Base-by-base conservation (phyloP, 495 filamentous ascomycete genomes). In the Penicillium maclennaniae region DNA sequence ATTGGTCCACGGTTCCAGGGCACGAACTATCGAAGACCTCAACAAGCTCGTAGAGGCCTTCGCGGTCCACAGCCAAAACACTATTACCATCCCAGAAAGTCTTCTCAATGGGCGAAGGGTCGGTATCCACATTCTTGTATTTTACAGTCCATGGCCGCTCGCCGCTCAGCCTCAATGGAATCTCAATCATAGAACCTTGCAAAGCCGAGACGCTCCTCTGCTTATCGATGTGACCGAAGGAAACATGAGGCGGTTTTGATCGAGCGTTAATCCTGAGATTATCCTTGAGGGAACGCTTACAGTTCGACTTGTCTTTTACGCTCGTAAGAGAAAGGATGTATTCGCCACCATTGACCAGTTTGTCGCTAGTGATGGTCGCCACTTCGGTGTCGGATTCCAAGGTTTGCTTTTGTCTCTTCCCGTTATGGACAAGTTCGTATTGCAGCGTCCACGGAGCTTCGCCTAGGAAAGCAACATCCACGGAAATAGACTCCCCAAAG, bases 391-490 rank as follows among this genome's bases (percentile, higher is more conserved):
- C 73, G 39, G 95, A 79, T 7, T 82, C 73, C n/a, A 83, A 74
- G 20, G 79, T 79, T 54, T 86, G 75, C 43, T 87, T 85, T 21
- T 79, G 83, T 45, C 89, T 81, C 71, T 88, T 95, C 31, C 91
- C 91, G 53, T 87, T 85, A 65, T 97, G 88, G n/a, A 96, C 79
- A 26, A 97, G 71, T 64, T 97, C 93, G 71, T 96, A 98, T 58
- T 96, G 89, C 7, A 98, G 66, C n/a, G 73, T 87, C 77, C 90
- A 95, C 0, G 93, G 93, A 17, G 81, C 74, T 53, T 96, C 90
- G 28, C 95, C 93, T 46, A 84, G 71, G 41, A 97, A 80, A 49
- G 75, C 67, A 37, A 97, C 80, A 39, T 87, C 79, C 19, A 92
- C 81, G 21, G 82, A 78, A 6, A 90, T 81, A 23, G 84, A 78